phyloP scores from a whole-genome alignment of 2,329 filamentous ascomycete species.

The Fusarium subtropicale region DNA sequence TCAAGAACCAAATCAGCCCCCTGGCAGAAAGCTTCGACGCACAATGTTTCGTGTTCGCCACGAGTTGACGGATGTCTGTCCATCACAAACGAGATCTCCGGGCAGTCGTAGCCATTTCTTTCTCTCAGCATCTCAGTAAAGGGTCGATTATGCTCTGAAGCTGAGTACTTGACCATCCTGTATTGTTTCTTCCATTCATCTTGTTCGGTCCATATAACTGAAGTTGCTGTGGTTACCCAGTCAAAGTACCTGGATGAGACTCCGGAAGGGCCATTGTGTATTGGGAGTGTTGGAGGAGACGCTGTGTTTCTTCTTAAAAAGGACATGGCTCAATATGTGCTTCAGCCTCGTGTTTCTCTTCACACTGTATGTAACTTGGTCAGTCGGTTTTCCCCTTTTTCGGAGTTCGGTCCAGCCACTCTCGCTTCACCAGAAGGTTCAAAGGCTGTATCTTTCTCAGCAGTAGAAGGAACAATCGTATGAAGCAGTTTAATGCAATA shows the following conservation, averaged over 20 bases:
- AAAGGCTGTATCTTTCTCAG: not conserved
- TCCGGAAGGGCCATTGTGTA: not conserved
- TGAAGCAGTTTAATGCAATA: not conserved
- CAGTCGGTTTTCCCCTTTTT: not conserved
- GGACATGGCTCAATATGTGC: not conserved
- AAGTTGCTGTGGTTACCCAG: not conserved
- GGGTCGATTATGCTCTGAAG: not conserved
- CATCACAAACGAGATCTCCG: not conserved
- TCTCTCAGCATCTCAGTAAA: not conserved
- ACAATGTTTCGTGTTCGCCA: not conserved
- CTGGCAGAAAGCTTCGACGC: constrained; percentile 1
- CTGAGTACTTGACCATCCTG: not conserved
- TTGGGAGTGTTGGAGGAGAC: not conserved
- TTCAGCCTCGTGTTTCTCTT: not conserved
- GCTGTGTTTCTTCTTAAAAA: not conserved
- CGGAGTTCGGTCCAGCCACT: not conserved
- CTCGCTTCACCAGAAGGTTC: not conserved
- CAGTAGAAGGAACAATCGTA: not conserved
- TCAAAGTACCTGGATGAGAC: not conserved
- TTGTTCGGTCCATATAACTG: not conserved
- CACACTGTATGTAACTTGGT: not conserved
- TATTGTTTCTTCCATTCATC: constrained; percentile 3
- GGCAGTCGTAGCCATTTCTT: not conserved
- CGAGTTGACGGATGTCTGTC: not conserved
- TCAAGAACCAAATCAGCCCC: not conserved